phyloP scores from a whole-genome alignment of 768 basidiomycete species.

The Tremella mesenterica region DNA sequence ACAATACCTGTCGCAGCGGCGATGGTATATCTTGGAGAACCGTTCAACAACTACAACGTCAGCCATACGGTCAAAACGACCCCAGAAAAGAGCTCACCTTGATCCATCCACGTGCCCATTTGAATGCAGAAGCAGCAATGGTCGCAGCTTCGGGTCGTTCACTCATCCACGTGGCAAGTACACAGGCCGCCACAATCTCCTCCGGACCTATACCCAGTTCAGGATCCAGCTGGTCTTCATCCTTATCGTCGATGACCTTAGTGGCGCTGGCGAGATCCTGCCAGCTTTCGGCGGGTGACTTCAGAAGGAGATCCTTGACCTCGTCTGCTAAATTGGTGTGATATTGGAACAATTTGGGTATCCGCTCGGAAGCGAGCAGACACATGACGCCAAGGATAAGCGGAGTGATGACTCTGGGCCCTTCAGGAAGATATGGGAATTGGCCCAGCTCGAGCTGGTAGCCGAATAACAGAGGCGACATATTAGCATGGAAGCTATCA shows the following conservation, averaged over 20 bases:
- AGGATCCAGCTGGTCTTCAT: constrained; percentile 22
- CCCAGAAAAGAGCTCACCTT: constrained; percentile 9
- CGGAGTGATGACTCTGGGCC: constrained; percentile 25
- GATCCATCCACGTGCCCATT: constrained; percentile 31
- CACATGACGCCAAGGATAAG: constrained; percentile 28
- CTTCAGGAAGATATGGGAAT: constrained; percentile 25
- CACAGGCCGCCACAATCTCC: constrained; percentile 27
- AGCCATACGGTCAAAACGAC: not conserved
- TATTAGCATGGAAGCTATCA: constrained; percentile 17
- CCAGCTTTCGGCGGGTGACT: constrained; percentile 23
- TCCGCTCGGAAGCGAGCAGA: constrained; percentile 20
- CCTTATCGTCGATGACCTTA: not conserved
- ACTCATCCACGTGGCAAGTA: constrained; percentile 21
- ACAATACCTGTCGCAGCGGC: constrained; percentile 14
- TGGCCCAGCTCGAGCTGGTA: constrained; percentile 19
- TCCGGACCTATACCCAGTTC: constrained; percentile 36
- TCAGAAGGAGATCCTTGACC: constrained; percentile 15
- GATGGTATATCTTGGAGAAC: constrained; percentile 6
- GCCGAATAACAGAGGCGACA: constrained; percentile 21
- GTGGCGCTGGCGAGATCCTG: not conserved
- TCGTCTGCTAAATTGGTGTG: constrained; percentile 11
- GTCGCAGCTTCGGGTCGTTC: constrained; percentile 14
- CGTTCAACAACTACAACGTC: constrained; percentile 3
- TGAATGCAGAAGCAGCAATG: constrained; percentile 22
- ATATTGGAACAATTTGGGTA: constrained; percentile 6